phyloP scores from a whole-genome alignment of 2,329 filamentous ascomycete species.

The Madurella mycetomatis region DNA sequence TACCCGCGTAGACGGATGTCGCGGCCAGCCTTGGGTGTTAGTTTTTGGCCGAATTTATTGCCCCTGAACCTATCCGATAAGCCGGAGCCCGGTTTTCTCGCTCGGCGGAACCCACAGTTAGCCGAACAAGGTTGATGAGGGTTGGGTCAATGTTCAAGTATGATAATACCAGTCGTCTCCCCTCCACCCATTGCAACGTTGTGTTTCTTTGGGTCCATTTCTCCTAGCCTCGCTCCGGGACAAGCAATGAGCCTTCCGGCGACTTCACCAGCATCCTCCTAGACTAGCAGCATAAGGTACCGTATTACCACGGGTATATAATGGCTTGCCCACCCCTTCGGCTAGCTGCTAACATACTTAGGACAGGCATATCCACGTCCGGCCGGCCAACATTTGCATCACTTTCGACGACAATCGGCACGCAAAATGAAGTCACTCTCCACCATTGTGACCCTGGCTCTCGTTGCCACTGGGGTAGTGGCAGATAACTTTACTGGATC shows the following conservation, averaged over 20 bases:
- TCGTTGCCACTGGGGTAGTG: neutral
- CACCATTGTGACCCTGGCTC: neutral
- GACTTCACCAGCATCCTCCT: neutral
- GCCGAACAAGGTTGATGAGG: neutral
- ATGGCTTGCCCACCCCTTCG: neutral
- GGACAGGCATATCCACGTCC: neutral
- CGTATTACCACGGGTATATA: neutral
- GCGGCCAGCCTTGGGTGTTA: neutral
- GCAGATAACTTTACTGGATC: slow-evolving; percentile 19
- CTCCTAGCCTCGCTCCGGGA: neutral
- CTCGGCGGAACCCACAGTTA: neutral
- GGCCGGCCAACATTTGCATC: neutral
- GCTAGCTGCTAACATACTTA: neutral
- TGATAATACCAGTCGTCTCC: neutral
- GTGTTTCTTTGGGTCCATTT: neutral
- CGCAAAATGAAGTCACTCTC: slow-evolving; percentile 3
- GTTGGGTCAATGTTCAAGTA: neutral
- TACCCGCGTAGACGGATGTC: neutral
- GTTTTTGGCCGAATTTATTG: neutral
- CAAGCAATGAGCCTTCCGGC: neutral
- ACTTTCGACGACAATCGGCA: neutral
- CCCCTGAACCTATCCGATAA: neutral
- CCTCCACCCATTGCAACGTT: neutral
- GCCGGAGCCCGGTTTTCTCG: slow-evolving; percentile 3
- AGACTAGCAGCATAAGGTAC: neutral